Base-by-base conservation (phyloP, 768 basidiomycete genomes). In the Artomyces pyxidatus region DNA sequence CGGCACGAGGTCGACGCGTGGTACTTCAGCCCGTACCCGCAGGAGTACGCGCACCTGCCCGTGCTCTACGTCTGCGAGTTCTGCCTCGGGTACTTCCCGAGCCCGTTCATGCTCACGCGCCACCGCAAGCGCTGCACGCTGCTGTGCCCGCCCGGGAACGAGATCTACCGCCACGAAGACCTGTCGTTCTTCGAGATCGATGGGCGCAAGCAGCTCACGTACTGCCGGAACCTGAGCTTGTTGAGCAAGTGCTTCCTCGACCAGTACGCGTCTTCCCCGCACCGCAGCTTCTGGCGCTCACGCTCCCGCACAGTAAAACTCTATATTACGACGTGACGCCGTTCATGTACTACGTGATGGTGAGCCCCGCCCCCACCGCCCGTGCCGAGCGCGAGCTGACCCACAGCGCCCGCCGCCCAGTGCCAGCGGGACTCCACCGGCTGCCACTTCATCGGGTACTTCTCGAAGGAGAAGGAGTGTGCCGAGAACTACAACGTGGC, bases 271-370 rank as follows among this genome's bases (percentile, higher is more conserved):
- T 7, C 32, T 38, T 28, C 14, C 22, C 37, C n/a, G n/a, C n/a
- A n/a, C n/a, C n/a, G n/a, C n/a, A n/a, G n/a, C n/a, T 40, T 48
- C 51, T 38, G 35, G 28, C 25, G 45, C 25, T 47, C 40, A 30
- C 35, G 12, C 8, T 21, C 6, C 14, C 32, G 47, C 53, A 42
- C 60, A 92, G 89, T 72, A 99, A 99, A 74, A 98, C 95, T 14
- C 73, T 99, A 55, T 98, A 99, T 71, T 99, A 97, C 71, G 96
- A 99, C 71, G 95, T 98, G 59, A 98, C 97, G 51, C 96, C 96
- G 2, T 99, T 99, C 74, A 80, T 99, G 78, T 99, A 93, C 76
- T 99, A 99, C 76, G 88, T 94, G 67, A 94, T 99, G 94, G 92
- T 88, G 58, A 58, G 77, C 47, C 45, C 6, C 37, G 37, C 19